Base-by-base conservation (phyloP, 1,139 yeast species). In the Pichia cactophila region DNA sequence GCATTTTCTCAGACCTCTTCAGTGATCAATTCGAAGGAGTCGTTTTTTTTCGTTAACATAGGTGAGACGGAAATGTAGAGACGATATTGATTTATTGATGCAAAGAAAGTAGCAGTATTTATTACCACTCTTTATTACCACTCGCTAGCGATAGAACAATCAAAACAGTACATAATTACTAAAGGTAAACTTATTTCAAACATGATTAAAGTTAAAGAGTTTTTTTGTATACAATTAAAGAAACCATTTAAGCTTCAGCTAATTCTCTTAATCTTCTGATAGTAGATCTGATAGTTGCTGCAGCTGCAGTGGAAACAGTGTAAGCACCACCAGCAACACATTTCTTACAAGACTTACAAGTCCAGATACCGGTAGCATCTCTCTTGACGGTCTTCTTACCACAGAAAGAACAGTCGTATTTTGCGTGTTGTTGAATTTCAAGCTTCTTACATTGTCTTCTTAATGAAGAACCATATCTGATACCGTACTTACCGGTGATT, bases 401-500 rank as follows among this genome's bases (percentile, higher is more conserved):
- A 79, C 98, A 92, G 97, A 92, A 92, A 61, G 98, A 83, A 79
- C 97, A 92, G 76, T 87, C 95, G 84, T 92, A 94, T 74, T 87
- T 88, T 70, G 98, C 87, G 79, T 92, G 98, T 76, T 90, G 97
- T 79, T 89, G 97, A 69, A 88, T 86, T 80, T 94, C 98, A 78
- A 94, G 81, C 84, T 92, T 92, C 86, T 90, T 90, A 82, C 96
- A 87, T 80, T 89, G 97, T 82, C 97, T 90, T 86, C 99, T 90
- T 77, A 92, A 83, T 64, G 99, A 94, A 70, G 98, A 92, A 90
- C 99, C 97, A 81, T 92, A 92, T 85, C 98, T 90, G 80, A 92
- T 97, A 87, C 97, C 99, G 85, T 88, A 92, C 83, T 94, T 94
- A 84, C 99, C 99, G 77, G 99, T 92, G 82, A 92, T 92, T 78